Percentiles rank a stretch among this genome's conserved stretches.
Evolutionary conservation across 176 grass and related monocot species (phyloP).

Genomic region (Thinopyrum elongatum): DNA sequence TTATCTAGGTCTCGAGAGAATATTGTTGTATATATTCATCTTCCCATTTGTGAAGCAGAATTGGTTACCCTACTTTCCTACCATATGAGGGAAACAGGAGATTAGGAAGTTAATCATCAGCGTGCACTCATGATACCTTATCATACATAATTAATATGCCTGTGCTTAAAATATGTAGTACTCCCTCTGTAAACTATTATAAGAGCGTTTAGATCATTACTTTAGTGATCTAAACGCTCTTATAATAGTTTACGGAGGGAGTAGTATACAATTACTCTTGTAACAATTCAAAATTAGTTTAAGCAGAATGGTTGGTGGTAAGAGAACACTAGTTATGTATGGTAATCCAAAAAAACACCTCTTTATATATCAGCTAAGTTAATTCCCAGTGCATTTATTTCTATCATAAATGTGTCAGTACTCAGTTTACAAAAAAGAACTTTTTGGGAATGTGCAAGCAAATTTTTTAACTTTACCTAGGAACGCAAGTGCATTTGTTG

Average conservation of each 20-base stretch:
- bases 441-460: not conserved
- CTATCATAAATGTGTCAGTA: not conserved
- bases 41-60: not conserved
- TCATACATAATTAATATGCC: not conserved
- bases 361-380: not conserved
- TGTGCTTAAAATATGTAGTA: not conserved
- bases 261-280: not conserved
- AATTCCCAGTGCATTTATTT: not conserved
- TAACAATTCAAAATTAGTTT: not conserved
- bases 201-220: no score
- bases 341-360: not conserved
- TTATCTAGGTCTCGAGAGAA: not conserved
- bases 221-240: no score
- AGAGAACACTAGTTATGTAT: not conserved
- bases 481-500: not conserved
- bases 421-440: not conserved
- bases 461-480: not conserved
- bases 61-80: constrained; percentile 6
- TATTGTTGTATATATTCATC: not conserved
- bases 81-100: not conserved
- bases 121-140: not conserved
- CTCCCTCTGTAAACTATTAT: no score
- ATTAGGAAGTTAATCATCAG: constrained; percentile 1
- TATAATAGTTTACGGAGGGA: no score
- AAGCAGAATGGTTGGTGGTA: not conserved